A percentile compares a stretch with the other conserved stretches of the same genome.
These are phyloP conservation scores for Aquilaria yunnanensis DNA, from an alignment of 345 rosid genomes.

Conservation along the genomic window DNA sequence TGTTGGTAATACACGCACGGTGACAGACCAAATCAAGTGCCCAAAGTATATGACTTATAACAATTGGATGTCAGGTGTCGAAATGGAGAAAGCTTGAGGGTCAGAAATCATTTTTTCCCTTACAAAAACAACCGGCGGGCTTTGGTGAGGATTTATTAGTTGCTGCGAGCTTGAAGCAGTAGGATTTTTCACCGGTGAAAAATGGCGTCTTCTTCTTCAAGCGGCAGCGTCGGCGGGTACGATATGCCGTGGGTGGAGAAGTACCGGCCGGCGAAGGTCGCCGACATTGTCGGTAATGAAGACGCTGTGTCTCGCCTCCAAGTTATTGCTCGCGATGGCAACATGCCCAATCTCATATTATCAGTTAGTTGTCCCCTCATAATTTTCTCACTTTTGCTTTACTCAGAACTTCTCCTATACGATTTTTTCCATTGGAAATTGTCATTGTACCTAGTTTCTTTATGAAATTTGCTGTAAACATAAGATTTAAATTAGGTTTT, in stretches of 20 bases:
- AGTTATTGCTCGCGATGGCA: slow-evolving; percentile 93
- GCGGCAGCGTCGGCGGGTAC: slow-evolving; percentile 29
- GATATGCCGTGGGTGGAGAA: slow-evolving; percentile 99
- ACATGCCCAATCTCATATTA: slow-evolving; percentile 93
- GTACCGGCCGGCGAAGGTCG: slow-evolving; percentile 70
- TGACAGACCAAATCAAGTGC: too few relatives aligned
- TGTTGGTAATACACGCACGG: too few relatives aligned
- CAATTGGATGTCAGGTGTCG: too few relatives aligned
- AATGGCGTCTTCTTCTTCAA: slow-evolving; percentile 63
- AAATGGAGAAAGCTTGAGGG: too few relatives aligned
- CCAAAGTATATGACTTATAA: too few relatives aligned
- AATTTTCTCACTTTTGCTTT: neutral
- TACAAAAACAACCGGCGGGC: too few relatives aligned
- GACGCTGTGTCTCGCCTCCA: slow-evolving; percentile 90
- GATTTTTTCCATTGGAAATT: neutral
- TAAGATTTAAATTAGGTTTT: neutral
- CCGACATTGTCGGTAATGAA: slow-evolving; percentile 83
- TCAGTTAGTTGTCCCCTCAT: slow-evolving; percentile 34
- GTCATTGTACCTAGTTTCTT: neutral
- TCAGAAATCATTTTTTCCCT: too few relatives aligned
- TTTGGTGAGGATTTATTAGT: too few relatives aligned
- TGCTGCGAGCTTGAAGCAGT: too few relatives aligned
- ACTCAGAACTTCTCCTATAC: neutral
- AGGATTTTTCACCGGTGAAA: neutral
- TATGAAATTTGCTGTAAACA: neutral